These are phyloP conservation scores for Diplodia intermedia DNA, from an alignment of 2,329 filamentous ascomycete genomes.

Conservation along the genomic window DNA sequence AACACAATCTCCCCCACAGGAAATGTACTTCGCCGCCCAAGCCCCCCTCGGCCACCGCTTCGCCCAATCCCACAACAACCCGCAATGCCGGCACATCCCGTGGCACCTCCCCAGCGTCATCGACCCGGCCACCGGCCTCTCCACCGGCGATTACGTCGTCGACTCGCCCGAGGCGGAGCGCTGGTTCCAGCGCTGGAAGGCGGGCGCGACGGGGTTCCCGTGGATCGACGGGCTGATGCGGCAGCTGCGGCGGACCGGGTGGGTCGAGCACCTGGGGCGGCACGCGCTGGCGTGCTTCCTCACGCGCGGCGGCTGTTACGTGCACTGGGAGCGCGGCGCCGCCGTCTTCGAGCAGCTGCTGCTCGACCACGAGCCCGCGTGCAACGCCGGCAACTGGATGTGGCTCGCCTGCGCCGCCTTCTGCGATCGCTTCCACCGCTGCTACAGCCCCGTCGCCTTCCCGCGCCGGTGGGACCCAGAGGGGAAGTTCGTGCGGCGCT, in stretches of 20 bases:
- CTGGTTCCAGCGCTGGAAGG: slow-evolving; percentile 73
- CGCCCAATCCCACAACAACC: slow-evolving; percentile 69
- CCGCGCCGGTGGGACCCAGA: slow-evolving; percentile 77
- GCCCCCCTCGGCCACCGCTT: slow-evolving; percentile 70
- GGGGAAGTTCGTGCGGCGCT: slow-evolving; percentile 68
- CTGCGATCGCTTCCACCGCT: slow-evolving; percentile 73
- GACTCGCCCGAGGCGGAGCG: slow-evolving; percentile 67
- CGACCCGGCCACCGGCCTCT: slow-evolving; percentile 50
- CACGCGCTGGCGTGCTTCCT: slow-evolving; percentile 82
- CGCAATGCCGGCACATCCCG: slow-evolving; percentile 74
- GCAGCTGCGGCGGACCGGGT: slow-evolving; percentile 73
- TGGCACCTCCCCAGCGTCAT: slow-evolving; percentile 76
- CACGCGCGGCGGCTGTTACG: slow-evolving; percentile 78
- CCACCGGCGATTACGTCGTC: slow-evolving; percentile 63
- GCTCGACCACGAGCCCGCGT: slow-evolving; percentile 76
- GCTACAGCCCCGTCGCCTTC: slow-evolving; percentile 74
- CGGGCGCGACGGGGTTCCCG: slow-evolving; percentile 75
- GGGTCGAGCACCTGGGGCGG: slow-evolving; percentile 78
- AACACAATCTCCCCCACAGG: slow-evolving; percentile 41
- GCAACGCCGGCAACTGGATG: slow-evolving; percentile 79
- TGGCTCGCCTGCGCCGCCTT: slow-evolving; percentile 80
- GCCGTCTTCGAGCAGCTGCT: slow-evolving; percentile 80
- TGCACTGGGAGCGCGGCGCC: slow-evolving; percentile 79
- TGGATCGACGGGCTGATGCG: slow-evolving; percentile 85
- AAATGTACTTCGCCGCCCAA: slow-evolving; percentile 85